Conservation (phyloP, 257 asterid species). For the Scutellaria barbata region DNA sequence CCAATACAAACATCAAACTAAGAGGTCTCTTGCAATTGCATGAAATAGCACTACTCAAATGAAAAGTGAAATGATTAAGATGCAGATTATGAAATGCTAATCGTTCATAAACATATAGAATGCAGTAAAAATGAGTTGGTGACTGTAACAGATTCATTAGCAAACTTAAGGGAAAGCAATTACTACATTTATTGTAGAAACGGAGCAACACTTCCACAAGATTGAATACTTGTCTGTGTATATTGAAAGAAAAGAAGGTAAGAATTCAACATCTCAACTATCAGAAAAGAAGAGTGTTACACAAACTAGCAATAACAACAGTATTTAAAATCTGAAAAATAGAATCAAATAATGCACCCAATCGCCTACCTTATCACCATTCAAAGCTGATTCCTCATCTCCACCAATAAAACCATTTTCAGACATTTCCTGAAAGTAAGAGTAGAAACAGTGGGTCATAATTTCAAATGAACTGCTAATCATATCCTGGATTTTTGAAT, state of each 20-base stretch:
- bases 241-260: slow-evolving; percentile 13
- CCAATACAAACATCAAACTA: slow-evolving; percentile 17
- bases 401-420: slow-evolving; percentile 50
- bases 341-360: background rate
- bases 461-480: slow-evolving; percentile 10
- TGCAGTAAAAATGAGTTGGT: background rate
- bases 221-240: background rate
- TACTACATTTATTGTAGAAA: background rate
- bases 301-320: background rate
- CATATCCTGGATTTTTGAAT: slow-evolving; percentile 12
- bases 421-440: slow-evolving; percentile 59
- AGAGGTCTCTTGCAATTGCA: background rate
- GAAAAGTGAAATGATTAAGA: slow-evolving; percentile 4
- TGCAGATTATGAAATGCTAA: background rate
- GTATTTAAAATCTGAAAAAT: background rate
- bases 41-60: background rate
- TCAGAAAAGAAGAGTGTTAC: background rate
- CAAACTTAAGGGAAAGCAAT: background rate
- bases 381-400: slow-evolving; percentile 50
- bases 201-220: background rate
- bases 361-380: slow-evolving; percentile 49
- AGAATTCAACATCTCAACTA: background rate
- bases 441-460: slow-evolving; percentile 5
- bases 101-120: background rate
- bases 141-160: background rate